Percentiles rank a stretch among this genome's conserved stretches.
These are phyloP conservation scores for Lenwebbia sp. DNA, from an alignment of 345 rosid genomes.

Conservation along the genomic window DNA sequence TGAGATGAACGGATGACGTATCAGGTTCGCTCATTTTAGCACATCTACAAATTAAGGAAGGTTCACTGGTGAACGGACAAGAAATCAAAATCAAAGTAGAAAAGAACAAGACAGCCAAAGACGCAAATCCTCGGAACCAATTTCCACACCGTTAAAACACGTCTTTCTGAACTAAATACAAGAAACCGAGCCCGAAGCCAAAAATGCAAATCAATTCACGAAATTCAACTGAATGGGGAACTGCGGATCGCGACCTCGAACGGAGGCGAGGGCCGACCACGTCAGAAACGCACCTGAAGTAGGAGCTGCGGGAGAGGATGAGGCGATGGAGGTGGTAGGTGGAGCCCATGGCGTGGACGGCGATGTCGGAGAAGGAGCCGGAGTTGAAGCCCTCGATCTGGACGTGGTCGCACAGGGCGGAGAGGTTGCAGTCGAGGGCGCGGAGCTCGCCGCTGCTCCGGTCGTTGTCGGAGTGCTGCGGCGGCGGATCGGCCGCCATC, in stretches of 20 bases:
- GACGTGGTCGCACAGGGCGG: slow-evolving; percentile 89
- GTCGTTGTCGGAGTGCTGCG: slow-evolving; percentile 53
- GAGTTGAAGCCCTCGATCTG: slow-evolving; percentile 76
- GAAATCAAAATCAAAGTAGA: background rate
- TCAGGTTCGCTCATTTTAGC: background rate
- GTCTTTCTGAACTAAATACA: too few species aligned
- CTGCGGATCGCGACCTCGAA: background rate
- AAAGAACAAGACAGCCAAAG: background rate
- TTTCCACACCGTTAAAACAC: background rate
- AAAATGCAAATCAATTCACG: background rate
- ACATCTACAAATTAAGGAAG: background rate
- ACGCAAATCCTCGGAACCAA: background rate
- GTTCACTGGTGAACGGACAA: background rate
- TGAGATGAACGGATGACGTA: background rate
- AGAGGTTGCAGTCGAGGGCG: slow-evolving; percentile 71
- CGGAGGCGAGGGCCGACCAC: background rate
- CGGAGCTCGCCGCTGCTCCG: slow-evolving; percentile 61
- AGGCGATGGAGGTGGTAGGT: slow-evolving; percentile 87
- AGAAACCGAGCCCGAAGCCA: background rate
- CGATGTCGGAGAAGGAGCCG: slow-evolving; percentile 83
- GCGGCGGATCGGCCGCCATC: slow-evolving; percentile 2
- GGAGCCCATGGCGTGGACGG: slow-evolving; percentile 80
- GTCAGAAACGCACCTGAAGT: slow-evolving; percentile 55
- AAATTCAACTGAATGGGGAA: background rate
- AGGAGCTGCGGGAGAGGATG: slow-evolving; percentile 85